Base-by-base conservation (phyloP, 176 grass and related monocot genomes). In the Carex parvula region DNA sequence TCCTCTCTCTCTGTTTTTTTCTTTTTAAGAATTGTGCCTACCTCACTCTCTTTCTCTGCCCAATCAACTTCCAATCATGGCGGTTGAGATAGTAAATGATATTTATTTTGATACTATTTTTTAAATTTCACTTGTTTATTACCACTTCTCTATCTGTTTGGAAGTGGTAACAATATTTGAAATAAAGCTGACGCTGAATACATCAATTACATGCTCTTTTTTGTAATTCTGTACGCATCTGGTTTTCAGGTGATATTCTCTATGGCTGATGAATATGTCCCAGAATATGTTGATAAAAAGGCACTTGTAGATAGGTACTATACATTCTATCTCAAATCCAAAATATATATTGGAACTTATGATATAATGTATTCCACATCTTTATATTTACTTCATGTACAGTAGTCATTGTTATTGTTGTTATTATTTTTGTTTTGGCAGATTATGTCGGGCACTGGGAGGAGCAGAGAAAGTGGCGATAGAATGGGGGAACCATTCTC, bases 391-490 rank as follows among this genome's bases (percentile, higher is more conserved):
- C 29, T 75, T 55, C 52, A 42, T 42, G 8, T 62, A 78, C 15
- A 16, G 22, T 84, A 41, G 2, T 24, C 46, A 83, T 22, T 66
- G 61, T n/a, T n/a, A n/a, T n/a, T n/a, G n/a, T n/a, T n/a, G n/a
- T n/a, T 15, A 83, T 50, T 33, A 66, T 84, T 24, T 88, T 64
- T 30, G 24, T 67, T 50, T 79, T 85, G 84, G 20, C 84, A 99
- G 93, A 89, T 29, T 99, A 79, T 99, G 93, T 73, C 78, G 60
- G 41, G 91, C 93, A 14, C 11, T 99, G 73, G 96, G 96, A 84
- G 93, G 88, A 29, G 93, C 96, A 6, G 96, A 99, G 85, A 99
- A 95, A 84, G 93, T 95, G 61, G 85, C 92, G 88, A 95, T 99
- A 65, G 89, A 99, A 84, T 95, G 89, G 86, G 96, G 93, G 79